These are phyloP conservation scores for Penicillium riverlandense DNA, from an alignment of 495 filamentous ascomycete species.

Conservation along the genomic window DNA sequence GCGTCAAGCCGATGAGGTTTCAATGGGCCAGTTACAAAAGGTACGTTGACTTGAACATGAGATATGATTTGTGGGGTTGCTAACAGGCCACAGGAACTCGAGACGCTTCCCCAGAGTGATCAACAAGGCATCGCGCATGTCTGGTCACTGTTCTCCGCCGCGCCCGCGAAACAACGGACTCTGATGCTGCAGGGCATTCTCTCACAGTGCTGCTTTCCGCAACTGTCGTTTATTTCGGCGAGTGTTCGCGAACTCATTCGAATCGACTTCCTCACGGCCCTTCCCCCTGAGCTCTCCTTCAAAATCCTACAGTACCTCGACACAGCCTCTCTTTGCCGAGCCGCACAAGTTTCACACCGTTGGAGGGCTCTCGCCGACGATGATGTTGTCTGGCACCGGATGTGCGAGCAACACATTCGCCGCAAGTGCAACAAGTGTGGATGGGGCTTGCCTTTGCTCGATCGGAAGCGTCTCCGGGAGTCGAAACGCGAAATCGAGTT, in stretches of 20 bases:
- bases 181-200: conserved; percentile 95
- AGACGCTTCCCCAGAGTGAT: conserved; percentile 70
- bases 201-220: conserved; percentile 92
- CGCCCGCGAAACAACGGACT: conserved; percentile 85
- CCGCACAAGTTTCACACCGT: conserved; percentile 83
- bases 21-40: conserved; percentile 88
- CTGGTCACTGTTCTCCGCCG: conserved; percentile 96
- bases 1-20: conserved; percentile 84
- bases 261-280: conserved; percentile 86
- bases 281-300: conserved; percentile 86
- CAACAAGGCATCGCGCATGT: conserved; percentile 91
- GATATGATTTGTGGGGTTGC: background rate
- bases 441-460: conserved; percentile 85
- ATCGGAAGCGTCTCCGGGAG: conserved; percentile 78
- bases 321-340: conserved; percentile 93
- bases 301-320: conserved; percentile 91
- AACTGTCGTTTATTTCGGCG: conserved; percentile 84
- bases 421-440: conserved; percentile 96
- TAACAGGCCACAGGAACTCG: conserved; percentile 55
- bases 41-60: conserved; percentile 36
- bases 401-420: conserved; percentile 98
- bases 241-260: conserved; percentile 86
- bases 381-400: conserved; percentile 96
- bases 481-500: conserved; percentile 81
- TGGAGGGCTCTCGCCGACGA: conserved; percentile 89